Evolutionary conservation across 116 monocot genomes (phyloP), one percentile per base, ranked within the genome.

Genomic region (Papilionanthe hybrid): DNA sequence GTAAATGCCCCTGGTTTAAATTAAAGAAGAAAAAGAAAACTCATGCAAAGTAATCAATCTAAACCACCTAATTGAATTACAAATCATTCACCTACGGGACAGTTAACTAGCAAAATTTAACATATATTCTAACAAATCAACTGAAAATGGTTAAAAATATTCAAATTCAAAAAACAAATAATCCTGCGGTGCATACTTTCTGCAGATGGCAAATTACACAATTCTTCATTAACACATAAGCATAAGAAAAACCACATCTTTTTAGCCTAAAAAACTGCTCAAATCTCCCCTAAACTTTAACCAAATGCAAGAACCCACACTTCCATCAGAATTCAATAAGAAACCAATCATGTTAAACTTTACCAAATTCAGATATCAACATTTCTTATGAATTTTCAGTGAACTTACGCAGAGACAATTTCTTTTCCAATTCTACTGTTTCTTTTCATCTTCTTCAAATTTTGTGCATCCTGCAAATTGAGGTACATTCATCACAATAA

Each of bases 381-480:
- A 65, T 22, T 65, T 13, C 7, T 65, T 5, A 63, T 63, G 7
- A 5, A 63, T 69, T 69, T 76, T 67, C 25, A 15, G 77, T 77
- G 60, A 69, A 90, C 97, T 91, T 90, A 94, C 94, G 94, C 97
- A 49, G 94, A 82, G 48, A 97, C 94, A 75, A 94, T 92, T 87
- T 97, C 97, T 82, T 97, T 97, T 28, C 94, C 97, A 85, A 94
- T 92, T 94, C 91, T 97, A 42, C 85, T 82, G 67, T 97, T 90
- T 53, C 92, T 87, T 81, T 97, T 97, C 89, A 92, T 92, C 82
- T 97, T 97, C 81, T 98, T 92, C 85, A 94, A 81, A 83, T 98
- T 92, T 80, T 98, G 97, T 43, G 97, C 93, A 87, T 91, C 94
- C 97, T 98, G 92, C 81, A 63, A 9, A 7, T 20, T 1, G 63